These are phyloP conservation scores for Cladophialophora psammophila DNA, from an alignment of 2,329 filamentous ascomycete genomes.

Conservation along the genomic window DNA sequence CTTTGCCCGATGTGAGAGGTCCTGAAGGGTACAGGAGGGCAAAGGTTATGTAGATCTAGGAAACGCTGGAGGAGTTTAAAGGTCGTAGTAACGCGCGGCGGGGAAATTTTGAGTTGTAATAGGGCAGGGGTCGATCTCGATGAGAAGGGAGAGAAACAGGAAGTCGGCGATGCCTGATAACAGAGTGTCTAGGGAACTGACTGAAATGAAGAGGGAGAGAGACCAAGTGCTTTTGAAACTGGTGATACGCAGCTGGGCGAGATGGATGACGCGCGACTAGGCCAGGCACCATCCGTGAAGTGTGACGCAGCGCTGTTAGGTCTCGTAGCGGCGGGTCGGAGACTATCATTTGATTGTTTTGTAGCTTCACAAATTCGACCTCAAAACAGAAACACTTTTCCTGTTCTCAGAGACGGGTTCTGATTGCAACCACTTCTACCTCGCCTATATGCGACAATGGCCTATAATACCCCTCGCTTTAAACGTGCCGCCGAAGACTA, in stretches of 20 bases:
- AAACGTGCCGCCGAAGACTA: constrained; percentile 86
- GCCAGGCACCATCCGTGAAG: constrained; percentile 8
- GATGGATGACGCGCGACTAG: neutral
- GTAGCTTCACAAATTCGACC: neutral
- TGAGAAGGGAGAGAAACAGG: neutral
- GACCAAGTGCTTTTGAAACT: neutral
- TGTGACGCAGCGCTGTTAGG: constrained; percentile 15
- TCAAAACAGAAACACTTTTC: neutral
- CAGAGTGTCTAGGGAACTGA: neutral
- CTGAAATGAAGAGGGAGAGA: neutral
- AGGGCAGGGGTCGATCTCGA: neutral
- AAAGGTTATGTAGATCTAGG: neutral
- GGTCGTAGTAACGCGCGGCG: neutral
- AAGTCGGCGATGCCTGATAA: neutral
- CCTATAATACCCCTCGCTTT: constrained; percentile 52
- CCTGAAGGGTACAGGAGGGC: neutral
- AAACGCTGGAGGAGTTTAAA: neutral
- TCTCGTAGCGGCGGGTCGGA: neutral
- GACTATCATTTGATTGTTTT: neutral
- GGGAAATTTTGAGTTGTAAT: neutral
- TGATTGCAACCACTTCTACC: neutral
- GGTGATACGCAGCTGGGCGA: neutral
- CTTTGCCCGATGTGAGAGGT: neutral
- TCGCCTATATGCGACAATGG: constrained; percentile 9
- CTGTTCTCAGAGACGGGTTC: neutral